These are phyloP conservation scores for Kappamyces sp. DNA, from an alignment of 192 early-diverging fungal species.

Conservation along the genomic window DNA sequence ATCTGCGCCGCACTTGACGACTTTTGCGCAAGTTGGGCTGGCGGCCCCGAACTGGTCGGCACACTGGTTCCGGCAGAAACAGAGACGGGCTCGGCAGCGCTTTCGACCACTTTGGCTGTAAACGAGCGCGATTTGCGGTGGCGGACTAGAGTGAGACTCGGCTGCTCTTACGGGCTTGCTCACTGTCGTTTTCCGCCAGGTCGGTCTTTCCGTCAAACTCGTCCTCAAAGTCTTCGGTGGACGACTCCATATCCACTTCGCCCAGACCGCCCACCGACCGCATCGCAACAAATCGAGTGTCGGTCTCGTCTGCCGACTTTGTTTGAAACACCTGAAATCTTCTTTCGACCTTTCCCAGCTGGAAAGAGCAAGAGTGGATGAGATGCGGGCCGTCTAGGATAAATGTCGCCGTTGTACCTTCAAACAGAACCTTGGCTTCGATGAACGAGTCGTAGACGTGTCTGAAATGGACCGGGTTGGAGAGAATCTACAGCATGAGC, in stretches of 20 bases:
- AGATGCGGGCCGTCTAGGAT: neutral
- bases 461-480: constrained; percentile 48
- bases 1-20: neutral
- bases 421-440: constrained; percentile 12
- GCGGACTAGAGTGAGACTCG: no score
- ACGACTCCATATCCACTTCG: neutral
- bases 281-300: constrained; percentile 17
- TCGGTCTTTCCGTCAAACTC: no score
- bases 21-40: no score
- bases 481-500: constrained; percentile 27
- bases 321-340: constrained; percentile 14
- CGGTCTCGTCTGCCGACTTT: neutral
- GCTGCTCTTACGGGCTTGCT: no score
- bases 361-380: constrained; percentile 5
- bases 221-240: neutral
- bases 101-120: no score
- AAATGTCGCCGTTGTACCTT: neutral
- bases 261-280: constrained; percentile 21
- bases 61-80: no score
- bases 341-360: neutral
- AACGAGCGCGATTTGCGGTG: no score
- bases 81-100: neutral
- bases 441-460: constrained; percentile 36
- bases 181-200: no score
- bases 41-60: no score